A percentile compares a stretch with the other conserved stretches of the same genome.
Evolutionary conservation across 1,284 basidiomycete species (phyloP).

Genomic region (Rhizopogon parksii): DNA sequence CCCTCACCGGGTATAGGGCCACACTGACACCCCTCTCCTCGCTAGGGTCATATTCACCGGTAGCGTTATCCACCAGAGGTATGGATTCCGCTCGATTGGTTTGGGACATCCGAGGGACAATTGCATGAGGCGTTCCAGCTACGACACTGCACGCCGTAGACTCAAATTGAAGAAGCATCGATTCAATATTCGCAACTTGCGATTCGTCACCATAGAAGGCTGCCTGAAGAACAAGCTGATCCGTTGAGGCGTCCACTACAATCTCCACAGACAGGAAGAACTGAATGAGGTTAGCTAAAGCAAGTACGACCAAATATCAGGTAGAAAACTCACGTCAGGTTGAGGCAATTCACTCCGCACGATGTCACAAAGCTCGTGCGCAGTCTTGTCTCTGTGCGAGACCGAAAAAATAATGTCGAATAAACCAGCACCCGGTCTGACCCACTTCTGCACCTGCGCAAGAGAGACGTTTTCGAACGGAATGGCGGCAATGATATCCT

Average conservation of each 20-base stretch:
- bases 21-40: slow-evolving; percentile 7
- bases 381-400: slow-evolving; percentile 28
- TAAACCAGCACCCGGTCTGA: slow-evolving; percentile 31
- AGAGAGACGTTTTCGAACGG: slow-evolving; percentile 40
- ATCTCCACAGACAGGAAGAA: slow-evolving; percentile 42
- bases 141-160: slow-evolving; percentile 14
- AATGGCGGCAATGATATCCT: slow-evolving; percentile 31
- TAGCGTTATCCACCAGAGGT: background rate
- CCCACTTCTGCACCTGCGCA: slow-evolving; percentile 40
- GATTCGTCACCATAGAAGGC: slow-evolving; percentile 15
- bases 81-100: background rate
- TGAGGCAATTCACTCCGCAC: slow-evolving; percentile 36
- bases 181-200: slow-evolving; percentile 9
- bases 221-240: slow-evolving; percentile 11
- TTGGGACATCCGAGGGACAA: background rate
- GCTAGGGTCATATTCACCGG: slow-evolving; percentile 3
- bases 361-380: slow-evolving; percentile 23
- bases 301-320: background rate
- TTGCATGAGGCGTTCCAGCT: background rate
- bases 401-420: slow-evolving; percentile 44
- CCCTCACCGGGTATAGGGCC: slow-evolving; percentile 19
- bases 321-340: slow-evolving; percentile 34
- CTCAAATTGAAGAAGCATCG: slow-evolving; percentile 18
- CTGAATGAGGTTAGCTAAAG: slow-evolving; percentile 19
- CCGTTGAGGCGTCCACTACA: slow-evolving; percentile 28